phyloP scores from a whole-genome alignment of 441 rosid genomes.

The Breynia disticha region DNA sequence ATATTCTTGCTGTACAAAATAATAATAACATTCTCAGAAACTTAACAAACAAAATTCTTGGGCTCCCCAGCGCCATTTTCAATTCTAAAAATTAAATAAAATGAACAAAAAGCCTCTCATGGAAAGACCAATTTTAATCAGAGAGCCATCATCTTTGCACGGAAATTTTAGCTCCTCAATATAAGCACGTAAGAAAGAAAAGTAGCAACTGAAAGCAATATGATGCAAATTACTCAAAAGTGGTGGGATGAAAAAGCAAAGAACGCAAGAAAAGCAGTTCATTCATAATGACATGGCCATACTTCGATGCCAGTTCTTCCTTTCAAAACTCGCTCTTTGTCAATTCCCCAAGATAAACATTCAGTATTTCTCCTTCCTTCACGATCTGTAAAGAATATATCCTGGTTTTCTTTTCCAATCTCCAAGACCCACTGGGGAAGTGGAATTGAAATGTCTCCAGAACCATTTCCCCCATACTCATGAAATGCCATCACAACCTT shows the following conservation, averaged over 20 bases:
- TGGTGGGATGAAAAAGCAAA: not conserved
- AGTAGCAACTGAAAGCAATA: too few relatives aligned
- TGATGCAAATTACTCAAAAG: not conserved
- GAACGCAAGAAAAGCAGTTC: not conserved
- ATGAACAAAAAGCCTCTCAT: too few relatives aligned
- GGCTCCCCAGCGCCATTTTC: too few relatives aligned
- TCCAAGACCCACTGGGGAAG: constrained; percentile 98
- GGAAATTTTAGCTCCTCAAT: too few relatives aligned
- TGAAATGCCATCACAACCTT: constrained; percentile 96
- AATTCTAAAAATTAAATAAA: too few relatives aligned
- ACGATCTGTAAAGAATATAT: constrained; percentile 88
- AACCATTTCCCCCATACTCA: constrained; percentile 88
- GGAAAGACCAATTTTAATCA: too few relatives aligned
- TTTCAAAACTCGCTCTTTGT: constrained; percentile 80
- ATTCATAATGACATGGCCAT: constrained; percentile 13
- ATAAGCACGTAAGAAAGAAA: too few relatives aligned
- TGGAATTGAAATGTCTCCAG: constrained; percentile 81
- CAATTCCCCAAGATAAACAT: constrained; percentile 93
- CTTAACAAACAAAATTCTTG: too few relatives aligned
- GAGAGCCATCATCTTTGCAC: too few relatives aligned
- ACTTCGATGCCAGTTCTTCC: constrained; percentile 98
- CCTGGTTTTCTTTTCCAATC: constrained; percentile 85
- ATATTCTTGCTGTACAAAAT: too few relatives aligned
- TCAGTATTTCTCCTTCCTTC: constrained; percentile 95
- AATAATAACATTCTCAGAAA: too few relatives aligned